A percentile compares a stretch with the other conserved stretches of the same genome.
Evolutionary conservation across 2,329 filamentous ascomycete genomes (phyloP).

Genomic region (Fusarium luffae): DNA sequence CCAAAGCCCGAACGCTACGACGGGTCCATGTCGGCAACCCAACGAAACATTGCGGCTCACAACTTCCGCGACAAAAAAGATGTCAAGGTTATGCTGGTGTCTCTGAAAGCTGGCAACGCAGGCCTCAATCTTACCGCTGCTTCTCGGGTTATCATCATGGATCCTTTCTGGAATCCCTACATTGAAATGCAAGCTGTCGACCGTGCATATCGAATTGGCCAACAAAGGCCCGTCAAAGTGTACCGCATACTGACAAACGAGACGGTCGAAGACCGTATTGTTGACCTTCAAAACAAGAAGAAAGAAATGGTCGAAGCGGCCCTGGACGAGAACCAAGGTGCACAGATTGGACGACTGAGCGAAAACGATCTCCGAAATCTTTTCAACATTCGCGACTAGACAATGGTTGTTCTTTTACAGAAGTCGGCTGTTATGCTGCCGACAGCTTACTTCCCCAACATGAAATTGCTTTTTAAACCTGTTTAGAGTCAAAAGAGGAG

Average conservation of each 20-base stretch:
- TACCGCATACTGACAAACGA: slow-evolving; percentile 80
- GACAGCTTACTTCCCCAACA: background rate
- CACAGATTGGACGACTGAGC: slow-evolving; percentile 73
- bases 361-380: slow-evolving; percentile 75
- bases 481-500: slow-evolving; percentile 6
- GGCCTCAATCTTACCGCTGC: slow-evolving; percentile 88
- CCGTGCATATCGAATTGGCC: slow-evolving; percentile 88
- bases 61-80: slow-evolving; percentile 72
- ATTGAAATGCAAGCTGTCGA: slow-evolving; percentile 94
- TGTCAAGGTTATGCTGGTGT: slow-evolving; percentile 82
- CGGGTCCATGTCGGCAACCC: slow-evolving; percentile 77
- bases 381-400: slow-evolving; percentile 55
- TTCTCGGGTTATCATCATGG: slow-evolving; percentile 87
- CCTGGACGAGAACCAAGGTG: slow-evolving; percentile 78
- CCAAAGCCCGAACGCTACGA: slow-evolving; percentile 79
- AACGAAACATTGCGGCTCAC: slow-evolving; percentile 76
- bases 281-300: slow-evolving; percentile 82
- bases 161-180: slow-evolving; percentile 95
- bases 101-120: slow-evolving; percentile 82
- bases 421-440: background rate
- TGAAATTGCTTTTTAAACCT: slow-evolving; percentile 4
- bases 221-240: slow-evolving; percentile 77
- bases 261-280: slow-evolving; percentile 90
- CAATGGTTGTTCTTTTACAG: background rate
- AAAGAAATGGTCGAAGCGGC: slow-evolving; percentile 80